Percentiles rank a stretch among this genome's conserved stretches.
Evolutionary conservation across 2,329 filamentous ascomycete genomes (phyloP).

Genomic region (Talaromyces albobiverticillius): DNA sequence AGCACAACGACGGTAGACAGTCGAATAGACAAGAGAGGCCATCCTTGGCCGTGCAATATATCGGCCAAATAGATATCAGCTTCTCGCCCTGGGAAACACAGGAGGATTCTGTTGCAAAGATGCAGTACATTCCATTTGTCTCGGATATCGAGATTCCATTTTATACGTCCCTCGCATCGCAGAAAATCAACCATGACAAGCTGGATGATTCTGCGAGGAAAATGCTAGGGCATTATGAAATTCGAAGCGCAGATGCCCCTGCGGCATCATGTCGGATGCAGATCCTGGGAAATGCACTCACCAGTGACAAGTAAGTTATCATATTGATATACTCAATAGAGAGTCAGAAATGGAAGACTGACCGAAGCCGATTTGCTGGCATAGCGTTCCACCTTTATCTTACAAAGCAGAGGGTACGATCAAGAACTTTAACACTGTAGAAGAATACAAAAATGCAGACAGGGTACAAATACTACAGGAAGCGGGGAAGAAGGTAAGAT

Average conservation of each 20-base stretch:
- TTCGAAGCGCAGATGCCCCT: conserved; percentile 67
- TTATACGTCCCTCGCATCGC: conserved; percentile 85
- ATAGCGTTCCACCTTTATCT: conserved; percentile 65
- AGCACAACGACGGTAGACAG: not conserved
- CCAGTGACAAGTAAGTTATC: conserved; percentile 69
- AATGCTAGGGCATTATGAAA: conserved; percentile 84
- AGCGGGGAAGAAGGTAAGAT: conserved; percentile 70
- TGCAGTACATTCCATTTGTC: conserved; percentile 83
- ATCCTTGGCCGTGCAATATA: not conserved
- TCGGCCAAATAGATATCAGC: not conserved
- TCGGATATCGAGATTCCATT: conserved; percentile 96
- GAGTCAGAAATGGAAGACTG: not conserved
- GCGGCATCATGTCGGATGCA: conserved; percentile 84
- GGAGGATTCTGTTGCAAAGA: conserved; percentile 18
- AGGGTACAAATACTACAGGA: conserved; percentile 74
- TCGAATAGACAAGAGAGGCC: too few species aligned
- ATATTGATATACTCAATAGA: not conserved
- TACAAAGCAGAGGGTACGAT: conserved; percentile 90
- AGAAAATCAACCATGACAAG: conserved; percentile 96
- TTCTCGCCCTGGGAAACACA: not conserved
- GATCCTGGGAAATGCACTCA: conserved; percentile 81
- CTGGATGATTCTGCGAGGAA: conserved; percentile 89
- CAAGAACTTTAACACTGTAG: conserved; percentile 92
- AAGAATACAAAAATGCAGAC: conserved; percentile 84
- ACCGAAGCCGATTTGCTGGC: conserved; percentile 18